Base-by-base conservation (phyloP, 2,329 filamentous ascomycete genomes). In the Phialophora macrospora region DNA sequence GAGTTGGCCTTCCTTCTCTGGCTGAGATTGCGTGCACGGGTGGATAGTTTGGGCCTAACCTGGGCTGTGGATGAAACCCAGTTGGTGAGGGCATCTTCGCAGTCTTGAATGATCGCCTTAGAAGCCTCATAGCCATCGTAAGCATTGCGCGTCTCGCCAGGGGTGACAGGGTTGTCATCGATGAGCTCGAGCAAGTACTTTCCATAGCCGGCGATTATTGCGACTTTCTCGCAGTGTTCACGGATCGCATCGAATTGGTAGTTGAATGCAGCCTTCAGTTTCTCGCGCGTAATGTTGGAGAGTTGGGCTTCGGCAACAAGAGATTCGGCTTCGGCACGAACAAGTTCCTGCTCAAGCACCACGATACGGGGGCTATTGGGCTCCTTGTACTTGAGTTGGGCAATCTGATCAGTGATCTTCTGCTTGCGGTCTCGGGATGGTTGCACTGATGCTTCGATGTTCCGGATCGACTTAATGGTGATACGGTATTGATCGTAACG, bases 351-450 rank as follows among this genome's bases (percentile, higher is more conserved):
- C 82, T 99, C 95, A 62, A 99, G 89, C 48, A 99, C 93, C 64
- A 97, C 93, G 73, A 99, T 97, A 82, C 93, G 95, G 70, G 94
- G 93, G 41, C 93, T 97, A 83, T 96, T 97, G 72, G 95, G 95
- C 80, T 99, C 95, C 84, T 99, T 99, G 88, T 98, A 99, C 81
- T 99, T 99, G 74, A 99, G 87, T 80, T 98, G 94, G 58, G 95
- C 94, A 74, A 99, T 99, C 78, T 98, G 92, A 78, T 99, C 95
- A 74, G 92, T 97, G 76, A 99, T 98, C 83, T 98, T 99, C 80
- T 98, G 94, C 84, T 99, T 99, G 95, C 95, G 91, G 81, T 99
- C 95, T 81, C 95, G 88, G 83, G 93, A 97, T 63, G 95, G 95
- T 81, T 99, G 95, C 58, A 99, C 95, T 24, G 94, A 98, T 66